Base-by-base conservation (phyloP, 2,329 filamentous ascomycete genomes). In the Fusarium phyllophilum region DNA sequence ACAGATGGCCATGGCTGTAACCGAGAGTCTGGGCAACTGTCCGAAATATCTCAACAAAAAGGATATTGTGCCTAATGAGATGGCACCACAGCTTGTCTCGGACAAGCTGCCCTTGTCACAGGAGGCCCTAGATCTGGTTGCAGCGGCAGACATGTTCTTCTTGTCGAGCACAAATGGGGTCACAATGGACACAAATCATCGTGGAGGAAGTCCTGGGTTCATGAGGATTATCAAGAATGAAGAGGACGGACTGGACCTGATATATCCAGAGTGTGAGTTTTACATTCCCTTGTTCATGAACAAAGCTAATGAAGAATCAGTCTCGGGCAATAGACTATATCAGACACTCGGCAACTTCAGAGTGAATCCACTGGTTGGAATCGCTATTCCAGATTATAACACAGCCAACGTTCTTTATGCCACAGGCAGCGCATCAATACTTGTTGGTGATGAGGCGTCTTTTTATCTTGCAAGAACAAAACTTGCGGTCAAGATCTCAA, bases 31-130 rank as follows among this genome's bases (percentile, higher is more conserved):
- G 83, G 91, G 93, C 0, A 97, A 96, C 76, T 97, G 94, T 77
- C 94, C 94, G 4, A 97, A 97, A 81, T 97, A 97, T 77, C 80
- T 97, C 39, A 96, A 96, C 81, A 90, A 89, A 77, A 95, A 93
- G 79, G 83, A 84, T 5, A 89, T 97, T 44, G 79, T 82, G 5
- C 86, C 88, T 10, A 71, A 75, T 34, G 62, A 56, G 7, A 86
- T 88, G 49, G 69, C 85, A 1, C 87, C 92, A 5, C 79, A 84
- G 20, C 89, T 93, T 8, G 78, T 84, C 9, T 78, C 82, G 8
- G 82, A 82, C 38, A 78, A 79, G 4, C 70, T 84, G 14, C 83
- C 82, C 33, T 82, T 95, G 8, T 82, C 88, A 0, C 75, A 79
- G 13, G 84, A 86, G 56, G 92, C 91, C 2, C 71, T 91, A 14